Evolutionary conservation across 345 rosid genomes (phyloP).

Genomic region (Boechera stricta): DNA sequence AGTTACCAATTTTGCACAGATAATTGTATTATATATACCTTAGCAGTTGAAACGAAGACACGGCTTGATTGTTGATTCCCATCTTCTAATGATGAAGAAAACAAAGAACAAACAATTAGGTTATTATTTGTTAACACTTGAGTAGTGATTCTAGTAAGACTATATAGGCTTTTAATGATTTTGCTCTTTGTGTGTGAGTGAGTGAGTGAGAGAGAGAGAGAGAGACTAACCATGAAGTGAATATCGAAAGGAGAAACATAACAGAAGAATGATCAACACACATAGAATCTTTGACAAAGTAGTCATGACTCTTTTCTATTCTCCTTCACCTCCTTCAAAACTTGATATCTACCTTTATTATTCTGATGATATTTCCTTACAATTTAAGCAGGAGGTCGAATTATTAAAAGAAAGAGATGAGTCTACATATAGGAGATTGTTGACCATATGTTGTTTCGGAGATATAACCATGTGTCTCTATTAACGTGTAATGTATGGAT

Average conservation of each 20-base stretch:
- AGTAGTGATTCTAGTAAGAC: background rate
- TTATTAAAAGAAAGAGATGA: conserved; percentile 20
- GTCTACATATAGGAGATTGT: conserved; percentile 11
- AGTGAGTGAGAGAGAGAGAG: background rate
- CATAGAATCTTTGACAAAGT: conserved; percentile 36
- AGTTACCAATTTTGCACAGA: background rate
- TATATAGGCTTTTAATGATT: conserved; percentile 4
- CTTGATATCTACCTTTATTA: background rate
- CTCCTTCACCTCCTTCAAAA: conserved; percentile 13
- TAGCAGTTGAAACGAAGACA: conserved; percentile 27
- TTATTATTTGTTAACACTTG: conserved; percentile 9
- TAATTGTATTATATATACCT: background rate
- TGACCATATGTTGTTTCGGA: background rate
- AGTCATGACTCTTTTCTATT: conserved; percentile 31
- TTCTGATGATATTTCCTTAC: conserved; percentile 1
- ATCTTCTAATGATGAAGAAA: conserved; percentile 22
- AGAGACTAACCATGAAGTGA: conserved; percentile 42
- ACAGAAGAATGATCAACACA: conserved; percentile 32
- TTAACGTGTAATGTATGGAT: conserved; percentile 42
- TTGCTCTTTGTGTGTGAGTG: background rate
- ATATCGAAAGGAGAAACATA: conserved; percentile 35
- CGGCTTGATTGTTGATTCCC: conserved; percentile 28
- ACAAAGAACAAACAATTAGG: conserved; percentile 9
- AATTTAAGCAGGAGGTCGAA: background rate
- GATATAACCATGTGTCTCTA: conserved; percentile 42